phyloP scores from a whole-genome alignment of 495 filamentous ascomycete genomes.

The Penicillium waksmanii region DNA sequence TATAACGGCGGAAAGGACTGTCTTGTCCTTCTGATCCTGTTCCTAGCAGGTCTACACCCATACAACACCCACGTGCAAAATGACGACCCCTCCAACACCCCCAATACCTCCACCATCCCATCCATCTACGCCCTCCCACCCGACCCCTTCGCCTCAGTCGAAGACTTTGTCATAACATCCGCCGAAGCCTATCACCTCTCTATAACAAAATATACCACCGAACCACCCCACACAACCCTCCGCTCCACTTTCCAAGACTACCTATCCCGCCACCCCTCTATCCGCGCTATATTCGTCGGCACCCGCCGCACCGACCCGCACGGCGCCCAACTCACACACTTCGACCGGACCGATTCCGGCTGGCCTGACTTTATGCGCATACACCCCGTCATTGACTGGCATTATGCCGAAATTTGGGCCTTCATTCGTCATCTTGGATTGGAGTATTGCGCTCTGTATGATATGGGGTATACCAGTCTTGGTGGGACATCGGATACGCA shows the following conservation, averaged over 20 bases:
- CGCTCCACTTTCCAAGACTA: constrained; percentile 74
- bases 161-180: constrained; percentile 75
- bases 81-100: not conserved
- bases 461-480: constrained; percentile 81
- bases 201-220: constrained; percentile 72
- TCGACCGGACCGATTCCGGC: constrained; percentile 82
- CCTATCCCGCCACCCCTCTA: constrained; percentile 57
- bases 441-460: constrained; percentile 83
- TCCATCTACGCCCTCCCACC: constrained; percentile 85
- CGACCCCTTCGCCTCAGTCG: constrained; percentile 82
- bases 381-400: constrained; percentile 97
- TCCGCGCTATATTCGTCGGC: constrained; percentile 90
- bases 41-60: constrained; percentile 68
- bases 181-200: constrained; percentile 70
- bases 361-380: constrained; percentile 94
- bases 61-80: constrained; percentile 17
- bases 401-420: constrained; percentile 93
- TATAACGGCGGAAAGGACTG: constrained; percentile 99
- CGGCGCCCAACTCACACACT: constrained; percentile 73
- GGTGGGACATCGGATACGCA: constrained; percentile 89
- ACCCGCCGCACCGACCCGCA: constrained; percentile 93
- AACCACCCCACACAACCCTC: constrained; percentile 55
- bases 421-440: constrained; percentile 82
- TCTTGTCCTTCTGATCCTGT: constrained; percentile 86
- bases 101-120: constrained; percentile 52